Conservation (phyloP, 2,329 filamentous ascomycete species). For the Volutella citrinella region DNA sequence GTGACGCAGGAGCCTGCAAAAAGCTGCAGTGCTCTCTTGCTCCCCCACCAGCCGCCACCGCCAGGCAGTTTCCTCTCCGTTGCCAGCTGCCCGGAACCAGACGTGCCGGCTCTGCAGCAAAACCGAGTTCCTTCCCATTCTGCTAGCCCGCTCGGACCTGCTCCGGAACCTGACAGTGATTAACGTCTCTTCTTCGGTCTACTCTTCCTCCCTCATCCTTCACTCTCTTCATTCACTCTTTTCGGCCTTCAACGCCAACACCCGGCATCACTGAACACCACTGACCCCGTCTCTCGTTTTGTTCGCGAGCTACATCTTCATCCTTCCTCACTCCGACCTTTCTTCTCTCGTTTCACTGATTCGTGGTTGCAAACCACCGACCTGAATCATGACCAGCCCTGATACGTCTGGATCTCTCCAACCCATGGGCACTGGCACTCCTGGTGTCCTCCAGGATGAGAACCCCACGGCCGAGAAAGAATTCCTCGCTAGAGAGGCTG, state of each 20-base stretch:
- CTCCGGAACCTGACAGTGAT: slow-evolving; percentile 22
- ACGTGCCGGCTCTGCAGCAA: no score
- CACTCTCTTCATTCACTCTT: slow-evolving; percentile 13
- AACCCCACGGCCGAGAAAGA: slow-evolving; percentile 12
- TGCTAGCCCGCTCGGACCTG: slow-evolving; percentile 18
- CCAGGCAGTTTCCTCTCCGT: no score
- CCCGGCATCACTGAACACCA: slow-evolving; percentile 10
- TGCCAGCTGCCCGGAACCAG: no score
- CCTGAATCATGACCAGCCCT: slow-evolving; percentile 29
- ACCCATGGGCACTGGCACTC: slow-evolving; percentile 18
- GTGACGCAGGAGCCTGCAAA: no score
- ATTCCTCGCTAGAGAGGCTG: slow-evolving; percentile 9
- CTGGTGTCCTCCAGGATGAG: slow-evolving; percentile 19
- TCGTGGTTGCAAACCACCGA: no score
- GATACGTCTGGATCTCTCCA: slow-evolving; percentile 26
- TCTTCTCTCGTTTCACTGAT: no score
- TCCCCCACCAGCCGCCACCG: no score
- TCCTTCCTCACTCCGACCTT: no score
- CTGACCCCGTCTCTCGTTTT: slow-evolving; percentile 27
- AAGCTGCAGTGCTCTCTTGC: no score
- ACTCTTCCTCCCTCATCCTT: slow-evolving; percentile 8
- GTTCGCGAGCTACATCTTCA: no score
- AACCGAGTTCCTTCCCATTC: slow-evolving; percentile 23
- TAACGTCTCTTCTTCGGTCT: slow-evolving; percentile 19
- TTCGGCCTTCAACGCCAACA: slow-evolving; percentile 15